Conservation (phyloP, 2,329 filamentous ascomycete species). For the Teratosphaeria destructans region DNA sequence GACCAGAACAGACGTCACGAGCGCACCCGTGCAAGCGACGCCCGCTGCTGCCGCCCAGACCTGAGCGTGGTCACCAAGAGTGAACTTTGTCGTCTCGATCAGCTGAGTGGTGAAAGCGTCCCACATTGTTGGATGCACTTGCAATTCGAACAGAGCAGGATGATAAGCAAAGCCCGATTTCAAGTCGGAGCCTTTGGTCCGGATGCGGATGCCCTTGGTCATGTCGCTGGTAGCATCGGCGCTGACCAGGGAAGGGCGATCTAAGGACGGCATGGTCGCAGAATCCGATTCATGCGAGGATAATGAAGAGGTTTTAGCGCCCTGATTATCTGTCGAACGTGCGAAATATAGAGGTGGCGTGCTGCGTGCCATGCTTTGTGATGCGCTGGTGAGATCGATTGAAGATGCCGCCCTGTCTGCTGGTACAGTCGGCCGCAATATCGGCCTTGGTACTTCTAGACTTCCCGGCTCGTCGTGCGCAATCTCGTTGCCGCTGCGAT, state of each 20-base stretch:
- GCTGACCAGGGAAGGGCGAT: neutral
- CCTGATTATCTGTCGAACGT: neutral
- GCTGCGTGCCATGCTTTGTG: neutral
- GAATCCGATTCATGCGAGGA: neutral
- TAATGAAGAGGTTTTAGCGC: neutral
- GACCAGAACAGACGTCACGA: constrained; percentile 7
- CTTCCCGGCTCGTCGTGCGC: constrained; percentile 4
- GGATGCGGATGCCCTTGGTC: constrained; percentile 6
- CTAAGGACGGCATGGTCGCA: neutral
- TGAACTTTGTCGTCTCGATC: constrained; percentile 10
- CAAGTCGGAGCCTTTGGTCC: constrained; percentile 13
- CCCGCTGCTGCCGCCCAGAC: constrained; percentile 12
- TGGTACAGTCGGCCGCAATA: too few species aligned
- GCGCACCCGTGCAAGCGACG: constrained; percentile 5
- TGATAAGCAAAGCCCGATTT: constrained; percentile 16
- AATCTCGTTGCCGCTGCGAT: constrained; percentile 2
- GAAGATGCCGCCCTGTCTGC: neutral
- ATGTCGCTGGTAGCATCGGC: neutral
- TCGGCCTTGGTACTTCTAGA: neutral
- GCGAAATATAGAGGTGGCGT: constrained; percentile 2
- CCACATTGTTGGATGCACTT: constrained; percentile 15
- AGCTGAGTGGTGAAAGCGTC: constrained; percentile 14
- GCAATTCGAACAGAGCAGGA: constrained; percentile 14
- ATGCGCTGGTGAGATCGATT: neutral
- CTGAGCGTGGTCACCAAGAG: constrained; percentile 11